Evolutionary conservation across 805 yeast species (phyloP).

Genomic region (Nakazawaea anatomiae): DNA sequence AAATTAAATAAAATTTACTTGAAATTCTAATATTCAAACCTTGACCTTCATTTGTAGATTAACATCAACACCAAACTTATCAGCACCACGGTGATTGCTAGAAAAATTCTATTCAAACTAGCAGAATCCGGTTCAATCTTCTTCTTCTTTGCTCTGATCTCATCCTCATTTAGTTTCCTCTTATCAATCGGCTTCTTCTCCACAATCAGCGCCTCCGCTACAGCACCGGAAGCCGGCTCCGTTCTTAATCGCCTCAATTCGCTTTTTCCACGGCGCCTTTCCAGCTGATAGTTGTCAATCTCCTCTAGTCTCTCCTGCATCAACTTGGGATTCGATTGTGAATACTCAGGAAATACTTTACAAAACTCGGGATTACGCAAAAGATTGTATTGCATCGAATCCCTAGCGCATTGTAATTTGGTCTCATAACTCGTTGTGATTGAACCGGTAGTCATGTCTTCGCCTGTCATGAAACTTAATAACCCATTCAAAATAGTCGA

Average conservation of each 20-base stretch:
- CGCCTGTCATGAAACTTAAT: slow-evolving; percentile 87
- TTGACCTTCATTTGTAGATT: neutral
- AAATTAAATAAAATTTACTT: no score
- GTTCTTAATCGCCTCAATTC: neutral
- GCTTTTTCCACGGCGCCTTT: neutral
- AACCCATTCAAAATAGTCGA: slow-evolving; percentile 83
- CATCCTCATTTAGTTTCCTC: slow-evolving; percentile 63
- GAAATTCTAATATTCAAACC: no score
- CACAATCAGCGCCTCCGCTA: neutral
- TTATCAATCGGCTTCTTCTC: slow-evolving; percentile 18
- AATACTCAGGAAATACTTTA: slow-evolving; percentile 65
- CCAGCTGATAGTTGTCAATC: slow-evolving; percentile 2
- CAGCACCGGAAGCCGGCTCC: no score
- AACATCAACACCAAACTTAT: neutral
- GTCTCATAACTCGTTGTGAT: slow-evolving; percentile 56
- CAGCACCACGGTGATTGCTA: slow-evolving; percentile 9
- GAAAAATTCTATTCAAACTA: slow-evolving; percentile 12
- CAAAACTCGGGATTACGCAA: slow-evolving; percentile 50
- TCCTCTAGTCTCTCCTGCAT: slow-evolving; percentile 1
- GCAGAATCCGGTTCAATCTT: neutral
- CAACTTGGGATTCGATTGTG: slow-evolving; percentile 31
- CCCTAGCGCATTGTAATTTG: slow-evolving; percentile 51
- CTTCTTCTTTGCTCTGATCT: slow-evolving; percentile 39
- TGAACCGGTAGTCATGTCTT: slow-evolving; percentile 81
- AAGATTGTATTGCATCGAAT: slow-evolving; percentile 56